Evolutionary conservation across 108 stramenopile genomes (phyloP), one percentile per base, ranked within the genome.

Genomic region (Ochromonas danica): DNA sequence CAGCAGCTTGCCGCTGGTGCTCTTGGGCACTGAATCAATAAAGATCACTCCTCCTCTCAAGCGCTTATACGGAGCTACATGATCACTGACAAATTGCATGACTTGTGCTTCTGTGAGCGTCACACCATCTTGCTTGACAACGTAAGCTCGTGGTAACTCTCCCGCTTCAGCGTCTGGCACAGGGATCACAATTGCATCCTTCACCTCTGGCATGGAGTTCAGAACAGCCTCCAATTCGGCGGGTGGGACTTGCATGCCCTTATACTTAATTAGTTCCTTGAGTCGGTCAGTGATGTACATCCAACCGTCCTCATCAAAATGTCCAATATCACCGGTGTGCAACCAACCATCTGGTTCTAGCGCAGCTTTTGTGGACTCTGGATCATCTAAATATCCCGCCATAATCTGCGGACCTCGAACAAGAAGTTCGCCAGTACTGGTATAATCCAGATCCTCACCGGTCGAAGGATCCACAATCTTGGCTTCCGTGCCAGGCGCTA

Each of bases 291-390:
- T 90, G 65, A 96, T 92, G 80, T 85, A 93, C 42, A 93, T 87
- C 84, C 79, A 93, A n/a, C n/a, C n/a, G 42, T 95, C 92, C 35
- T 91, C 91, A 79, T 96, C 94, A 62, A 94, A 90, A 51, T 89
- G 78, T 17, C 94, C 98, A 83, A 99, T 94, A 80, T 99, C 98
- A 6, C 98, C 98, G 78, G 91, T 95, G 72, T 93, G 90, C 36
- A 97, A 81, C 95, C 95, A 99, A 17, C 95, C 96, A 36, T 96
- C 94, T 22, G 91, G 83, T 79, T 93, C 91, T 35, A 97, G 82
- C n/a, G 96, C 91, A 79, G 90, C 92, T 39, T 78, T 79, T 10
- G 93, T 94, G 79, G 91, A 90, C 1, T 92, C 92, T 0, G 88
- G 84, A 39, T 93, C 87, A 77, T 93, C 84, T 36, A 92, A 85